Evolutionary conservation across 202 grass and related monocot genomes (phyloP).

Genomic region (Setaria viridis): DNA sequence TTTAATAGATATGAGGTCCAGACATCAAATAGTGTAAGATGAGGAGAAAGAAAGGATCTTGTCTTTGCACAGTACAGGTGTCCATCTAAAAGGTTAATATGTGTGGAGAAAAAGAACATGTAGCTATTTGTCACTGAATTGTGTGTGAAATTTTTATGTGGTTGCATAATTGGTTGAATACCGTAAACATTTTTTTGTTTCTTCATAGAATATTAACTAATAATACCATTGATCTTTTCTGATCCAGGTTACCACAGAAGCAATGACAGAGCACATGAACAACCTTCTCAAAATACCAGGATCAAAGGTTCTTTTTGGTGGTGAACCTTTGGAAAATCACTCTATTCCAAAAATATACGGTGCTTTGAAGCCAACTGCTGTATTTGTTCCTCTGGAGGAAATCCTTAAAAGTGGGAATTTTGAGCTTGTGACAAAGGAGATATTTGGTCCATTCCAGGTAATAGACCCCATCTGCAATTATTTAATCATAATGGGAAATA

Average conservation of each 20-base stretch:
- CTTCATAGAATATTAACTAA: neutral
- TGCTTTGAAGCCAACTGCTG: slow-evolving; percentile 86
- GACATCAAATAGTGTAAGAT: slow-evolving; percentile 23
- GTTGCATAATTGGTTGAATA: slow-evolving; percentile 6
- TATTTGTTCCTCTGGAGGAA: slow-evolving; percentile 90
- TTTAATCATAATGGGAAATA: neutral
- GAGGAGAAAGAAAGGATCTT: neutral
- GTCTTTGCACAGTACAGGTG: slow-evolving; percentile 21
- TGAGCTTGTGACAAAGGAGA: slow-evolving; percentile 85
- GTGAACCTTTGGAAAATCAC: slow-evolving; percentile 80
- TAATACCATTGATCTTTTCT: slow-evolving; percentile 20
- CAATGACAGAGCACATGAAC: slow-evolving; percentile 76
- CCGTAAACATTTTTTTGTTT: neutral
- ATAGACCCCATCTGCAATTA: slow-evolving; percentile 6
- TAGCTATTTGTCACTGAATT: neutral
- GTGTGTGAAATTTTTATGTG: neutral
- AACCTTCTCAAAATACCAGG: slow-evolving; percentile 87
- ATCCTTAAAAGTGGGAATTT: slow-evolving; percentile 80
- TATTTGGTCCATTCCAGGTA: slow-evolving; percentile 99
- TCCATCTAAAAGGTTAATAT: slow-evolving; percentile 16
- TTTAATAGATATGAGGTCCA: slow-evolving; percentile 10
- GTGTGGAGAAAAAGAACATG: neutral
- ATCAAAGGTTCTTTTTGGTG: slow-evolving; percentile 91
- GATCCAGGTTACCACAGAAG: slow-evolving; percentile 80
- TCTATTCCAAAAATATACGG: slow-evolving; percentile 96